Base-by-base conservation (phyloP, 2,329 filamentous ascomycete species). In the Clonostachys sp. region DNA sequence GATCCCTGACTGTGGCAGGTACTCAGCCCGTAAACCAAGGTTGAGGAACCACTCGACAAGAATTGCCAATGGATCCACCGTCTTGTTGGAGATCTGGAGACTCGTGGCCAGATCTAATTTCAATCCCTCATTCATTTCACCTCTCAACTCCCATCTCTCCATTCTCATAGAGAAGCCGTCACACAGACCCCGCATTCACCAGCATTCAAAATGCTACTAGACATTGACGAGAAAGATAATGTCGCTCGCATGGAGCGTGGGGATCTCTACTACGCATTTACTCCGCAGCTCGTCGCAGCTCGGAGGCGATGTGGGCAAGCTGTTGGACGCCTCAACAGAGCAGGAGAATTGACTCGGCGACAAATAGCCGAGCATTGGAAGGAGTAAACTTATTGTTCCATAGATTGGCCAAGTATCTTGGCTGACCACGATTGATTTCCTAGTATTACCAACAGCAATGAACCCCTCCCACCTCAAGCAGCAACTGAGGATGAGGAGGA, bases 261-360 rank as follows among this genome's bases (percentile, higher is more conserved):
- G 44, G 83, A 92, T 61, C 75, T 92, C 12, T 91, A 90, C 64
- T 78, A 83, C 55, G 81, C 86, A 40, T 91, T 91, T 59, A 80
- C 80, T 1, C 84, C 87, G 0, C 78, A 86, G 34, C 68, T 94
- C 5, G 66, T 79, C 3, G 80, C 76, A 1, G 83, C 77, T 38
- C 79, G 89, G 16, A 67, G 70, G n/a, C 74, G 82, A 13, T 89
- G 85, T 62, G 74, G 74, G 40, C 64, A 70, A 34, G 86, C 87
- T 1, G 82, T 77, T 55, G 63, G 74, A 18, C 72, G 72, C 20
- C 90, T 83, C 68, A 91, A 90, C 64, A 73, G 71, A 43, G 75
- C 80, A 1, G 77, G 76, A 8, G 75, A 84, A 6, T 73, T 79
- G 6, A 64, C 80, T 3, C 77, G 88, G 39, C 74, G 89, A 48